Conservation (phyloP, 345 rosid genomes). For the Eutrema japonicum region DNA sequence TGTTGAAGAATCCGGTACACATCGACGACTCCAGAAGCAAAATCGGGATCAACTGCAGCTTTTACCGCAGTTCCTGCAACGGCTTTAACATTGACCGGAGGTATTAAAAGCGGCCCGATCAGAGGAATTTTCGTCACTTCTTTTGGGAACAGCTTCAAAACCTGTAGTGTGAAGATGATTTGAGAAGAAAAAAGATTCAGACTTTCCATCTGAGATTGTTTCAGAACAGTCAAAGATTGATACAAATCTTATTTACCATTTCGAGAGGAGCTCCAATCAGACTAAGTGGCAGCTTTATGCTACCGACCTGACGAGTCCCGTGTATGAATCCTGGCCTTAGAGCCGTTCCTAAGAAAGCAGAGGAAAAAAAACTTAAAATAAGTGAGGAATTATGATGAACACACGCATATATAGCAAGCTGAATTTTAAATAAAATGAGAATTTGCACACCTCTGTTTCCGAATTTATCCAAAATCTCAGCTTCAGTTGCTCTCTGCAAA, state of each 20-base stretch:
- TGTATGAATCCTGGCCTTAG: conserved; percentile 74
- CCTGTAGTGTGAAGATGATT: conserved; percentile 42
- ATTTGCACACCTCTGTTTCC: conserved; percentile 51
- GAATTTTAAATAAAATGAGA: neutral
- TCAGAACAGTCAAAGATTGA: neutral
- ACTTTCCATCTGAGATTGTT: conserved; percentile 3
- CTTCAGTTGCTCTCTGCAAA: conserved; percentile 65
- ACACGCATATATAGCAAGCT: neutral
- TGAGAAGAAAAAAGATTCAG: neutral
- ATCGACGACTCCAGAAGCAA: conserved; percentile 59
- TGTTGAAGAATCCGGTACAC: conserved; percentile 55
- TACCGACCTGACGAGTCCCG: conserved; percentile 60
- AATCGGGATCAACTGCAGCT: conserved; percentile 56
- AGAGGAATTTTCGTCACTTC: conserved; percentile 52
- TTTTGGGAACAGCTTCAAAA: conserved; percentile 55
- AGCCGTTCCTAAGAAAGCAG: conserved; percentile 48
- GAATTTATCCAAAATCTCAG: conserved; percentile 50
- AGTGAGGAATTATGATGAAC: neutral
- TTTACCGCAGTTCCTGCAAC: conserved; percentile 64
- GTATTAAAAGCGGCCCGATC: conserved; percentile 60
- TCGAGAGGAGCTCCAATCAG: conserved; percentile 66
- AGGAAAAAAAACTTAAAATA: neutral
- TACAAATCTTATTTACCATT: conserved; percentile 47
- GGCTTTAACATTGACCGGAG: conserved; percentile 58
- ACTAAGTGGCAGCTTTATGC: conserved; percentile 55